Evolutionary conservation across 106 monocot species (phyloP).

Genomic region (Gastrodia elata): DNA sequence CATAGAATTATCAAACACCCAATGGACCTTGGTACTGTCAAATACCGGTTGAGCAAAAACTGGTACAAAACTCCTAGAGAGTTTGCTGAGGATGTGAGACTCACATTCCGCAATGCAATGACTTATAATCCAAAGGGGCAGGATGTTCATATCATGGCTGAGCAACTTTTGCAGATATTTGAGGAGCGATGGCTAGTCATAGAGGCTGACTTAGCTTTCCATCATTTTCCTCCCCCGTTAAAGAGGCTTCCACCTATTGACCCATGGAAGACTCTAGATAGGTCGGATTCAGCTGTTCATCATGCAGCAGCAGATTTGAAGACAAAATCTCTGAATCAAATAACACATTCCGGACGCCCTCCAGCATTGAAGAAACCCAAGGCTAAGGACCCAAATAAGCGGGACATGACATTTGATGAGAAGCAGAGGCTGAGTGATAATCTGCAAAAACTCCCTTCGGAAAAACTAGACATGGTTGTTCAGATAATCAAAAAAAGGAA

Average conservation of each 20-base stretch:
- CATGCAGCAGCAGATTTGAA: slow-evolving; percentile 22
- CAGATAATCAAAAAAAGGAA: slow-evolving; percentile 85
- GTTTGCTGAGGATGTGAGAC: slow-evolving; percentile 69
- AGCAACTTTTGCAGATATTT: slow-evolving; percentile 44
- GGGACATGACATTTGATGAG: slow-evolving; percentile 89
- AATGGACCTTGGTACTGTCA: slow-evolving; percentile 74
- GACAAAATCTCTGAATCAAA: slow-evolving; percentile 16
- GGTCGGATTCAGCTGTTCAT: slow-evolving; percentile 52
- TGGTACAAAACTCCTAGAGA: slow-evolving; percentile 42
- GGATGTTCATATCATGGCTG: slow-evolving; percentile 61
- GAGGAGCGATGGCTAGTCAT: slow-evolving; percentile 47
- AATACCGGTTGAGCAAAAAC: slow-evolving; percentile 35
- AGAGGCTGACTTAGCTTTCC: slow-evolving; percentile 36
- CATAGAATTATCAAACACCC: slow-evolving; percentile 45
- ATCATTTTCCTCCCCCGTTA: slow-evolving; percentile 9
- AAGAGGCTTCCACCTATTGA: slow-evolving; percentile 47
- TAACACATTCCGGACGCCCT: slow-evolving; percentile 14
- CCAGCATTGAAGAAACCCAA: slow-evolving; percentile 61
- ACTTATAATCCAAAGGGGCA: slow-evolving; percentile 58
- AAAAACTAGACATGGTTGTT: slow-evolving; percentile 65
- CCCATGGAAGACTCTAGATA: slow-evolving; percentile 39
- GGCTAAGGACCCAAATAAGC: slow-evolving; percentile 64
- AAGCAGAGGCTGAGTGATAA: slow-evolving; percentile 69
- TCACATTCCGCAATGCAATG: slow-evolving; percentile 68
- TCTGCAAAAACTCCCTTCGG: slow-evolving; percentile 62